Conservation (phyloP, 345 rosid species). For the Schrenkiella parvula region DNA sequence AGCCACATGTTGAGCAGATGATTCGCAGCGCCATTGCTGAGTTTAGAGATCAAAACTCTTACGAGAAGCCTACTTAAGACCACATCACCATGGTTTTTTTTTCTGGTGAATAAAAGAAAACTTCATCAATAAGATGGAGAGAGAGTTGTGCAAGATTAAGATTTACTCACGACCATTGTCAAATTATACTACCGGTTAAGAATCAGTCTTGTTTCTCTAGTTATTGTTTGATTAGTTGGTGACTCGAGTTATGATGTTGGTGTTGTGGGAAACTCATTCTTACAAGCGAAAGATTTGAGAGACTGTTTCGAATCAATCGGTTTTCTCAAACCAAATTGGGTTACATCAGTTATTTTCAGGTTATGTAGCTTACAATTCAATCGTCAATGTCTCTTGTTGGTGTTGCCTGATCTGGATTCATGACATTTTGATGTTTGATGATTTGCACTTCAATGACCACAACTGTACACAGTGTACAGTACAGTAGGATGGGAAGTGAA, state of each 20-base stretch:
- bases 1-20: slow-evolving; percentile 63
- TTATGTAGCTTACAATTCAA: neutral
- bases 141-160: neutral
- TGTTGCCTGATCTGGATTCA: neutral
- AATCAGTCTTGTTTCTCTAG: neutral
- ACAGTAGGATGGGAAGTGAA: neutral
- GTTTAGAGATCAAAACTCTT: slow-evolving; percentile 81
- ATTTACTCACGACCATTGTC: neutral
- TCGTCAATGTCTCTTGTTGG: neutral
- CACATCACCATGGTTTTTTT: neutral
- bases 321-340: neutral
- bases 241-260: neutral
- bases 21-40: slow-evolving; percentile 69
- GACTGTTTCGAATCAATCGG: neutral
- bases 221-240: neutral
- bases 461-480: neutral
- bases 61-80: slow-evolving; percentile 66
- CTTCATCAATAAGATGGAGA: neutral
- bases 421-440: neutral
- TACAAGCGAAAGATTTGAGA: neutral
- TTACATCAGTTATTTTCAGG: neutral
- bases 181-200: neutral
- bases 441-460: neutral
- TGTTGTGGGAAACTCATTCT: neutral
- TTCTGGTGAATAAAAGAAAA: neutral